Conservation (phyloP, 495 filamentous ascomycete species). For the Penicillium roqueforti region DNA sequence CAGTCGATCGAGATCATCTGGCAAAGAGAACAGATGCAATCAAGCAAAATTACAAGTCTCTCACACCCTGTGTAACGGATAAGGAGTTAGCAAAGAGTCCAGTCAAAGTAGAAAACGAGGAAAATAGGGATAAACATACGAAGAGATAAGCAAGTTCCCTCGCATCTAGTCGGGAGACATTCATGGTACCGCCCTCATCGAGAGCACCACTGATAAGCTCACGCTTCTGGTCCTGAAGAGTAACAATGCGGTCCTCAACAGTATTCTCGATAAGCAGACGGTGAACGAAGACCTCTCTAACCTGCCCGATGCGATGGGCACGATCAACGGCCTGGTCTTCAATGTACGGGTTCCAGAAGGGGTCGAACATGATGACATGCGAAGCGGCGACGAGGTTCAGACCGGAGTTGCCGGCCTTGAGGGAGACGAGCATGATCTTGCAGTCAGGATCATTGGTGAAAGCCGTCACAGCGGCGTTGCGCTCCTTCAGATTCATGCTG, state of each 20-base stretch:
- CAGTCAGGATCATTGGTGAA: slow-evolving; percentile 65
- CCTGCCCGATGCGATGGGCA: slow-evolving; percentile 86
- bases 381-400: slow-evolving; percentile 85
- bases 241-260: slow-evolving; percentile 86
- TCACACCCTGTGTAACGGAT: slow-evolving; percentile 6
- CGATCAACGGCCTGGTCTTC: slow-evolving; percentile 95
- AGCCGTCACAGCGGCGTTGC: slow-evolving; percentile 65
- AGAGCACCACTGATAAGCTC: slow-evolving; percentile 74
- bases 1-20: not conserved
- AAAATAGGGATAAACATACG: slow-evolving; percentile 42
- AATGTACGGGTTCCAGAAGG: slow-evolving; percentile 95
- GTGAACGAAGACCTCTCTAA: slow-evolving; percentile 69
- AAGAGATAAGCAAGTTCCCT: slow-evolving; percentile 71
- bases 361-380: slow-evolving; percentile 87
- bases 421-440: slow-evolving; percentile 79
- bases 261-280: slow-evolving; percentile 72
- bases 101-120: not conserved
- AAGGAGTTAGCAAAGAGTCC: slow-evolving; percentile 8
- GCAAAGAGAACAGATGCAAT: not conserved
- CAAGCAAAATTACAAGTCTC: not conserved
- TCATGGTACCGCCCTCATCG: slow-evolving; percentile 69
- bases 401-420: slow-evolving; percentile 89
- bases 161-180: slow-evolving; percentile 56
- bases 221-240: slow-evolving; percentile 80
- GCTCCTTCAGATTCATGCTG: slow-evolving; percentile 64